Conservation (phyloP, 176 grass and related monocot genomes). For the Zea mays region DNA sequence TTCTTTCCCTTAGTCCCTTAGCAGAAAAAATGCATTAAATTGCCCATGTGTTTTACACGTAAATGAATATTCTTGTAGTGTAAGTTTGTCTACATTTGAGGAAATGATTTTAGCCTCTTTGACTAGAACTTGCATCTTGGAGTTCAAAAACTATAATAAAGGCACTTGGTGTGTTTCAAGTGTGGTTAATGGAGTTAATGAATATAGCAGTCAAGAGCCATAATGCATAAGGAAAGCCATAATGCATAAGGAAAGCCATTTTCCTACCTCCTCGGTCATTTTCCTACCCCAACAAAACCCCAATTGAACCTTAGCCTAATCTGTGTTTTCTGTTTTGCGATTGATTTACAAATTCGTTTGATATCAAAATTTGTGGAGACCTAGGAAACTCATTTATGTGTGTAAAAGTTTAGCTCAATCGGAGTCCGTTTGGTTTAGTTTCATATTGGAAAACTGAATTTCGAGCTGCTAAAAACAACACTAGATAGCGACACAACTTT, state of each 20-base stretch:
- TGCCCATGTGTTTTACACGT: slow-evolving; percentile 52
- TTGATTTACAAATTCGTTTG: too few relatives aligned
- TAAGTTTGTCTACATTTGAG: slow-evolving; percentile 90
- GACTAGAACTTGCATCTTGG: slow-evolving; percentile 88
- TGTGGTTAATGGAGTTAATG: slow-evolving; percentile 44
- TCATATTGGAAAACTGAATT: too few relatives aligned
- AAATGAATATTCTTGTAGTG: slow-evolving; percentile 90
- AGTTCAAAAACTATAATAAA: slow-evolving; percentile 81
- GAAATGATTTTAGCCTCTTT: slow-evolving; percentile 96
- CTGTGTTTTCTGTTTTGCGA: too few relatives aligned
- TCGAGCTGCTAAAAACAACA: too few relatives aligned
- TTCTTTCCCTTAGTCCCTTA: slow-evolving; percentile 6
- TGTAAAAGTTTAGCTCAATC: too few relatives aligned
- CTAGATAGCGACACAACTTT: too few relatives aligned
- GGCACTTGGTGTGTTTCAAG: slow-evolving; percentile 60
- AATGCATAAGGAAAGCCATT: slow-evolving; percentile 67
- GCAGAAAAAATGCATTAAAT: slow-evolving; percentile 30
- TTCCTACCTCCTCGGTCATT: slow-evolving; percentile 77
- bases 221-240: slow-evolving; percentile 66
- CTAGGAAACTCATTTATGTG: too few relatives aligned
- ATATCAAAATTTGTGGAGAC: too few relatives aligned
- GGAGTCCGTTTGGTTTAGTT: too few relatives aligned
- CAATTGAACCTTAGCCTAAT: too few relatives aligned
- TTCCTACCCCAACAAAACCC: too few relatives aligned
- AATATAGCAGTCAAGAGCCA: slow-evolving; percentile 40